These are phyloP conservation scores for Nakazawaea holstii DNA, from an alignment of 805 yeast species.

Conservation along the genomic window DNA sequence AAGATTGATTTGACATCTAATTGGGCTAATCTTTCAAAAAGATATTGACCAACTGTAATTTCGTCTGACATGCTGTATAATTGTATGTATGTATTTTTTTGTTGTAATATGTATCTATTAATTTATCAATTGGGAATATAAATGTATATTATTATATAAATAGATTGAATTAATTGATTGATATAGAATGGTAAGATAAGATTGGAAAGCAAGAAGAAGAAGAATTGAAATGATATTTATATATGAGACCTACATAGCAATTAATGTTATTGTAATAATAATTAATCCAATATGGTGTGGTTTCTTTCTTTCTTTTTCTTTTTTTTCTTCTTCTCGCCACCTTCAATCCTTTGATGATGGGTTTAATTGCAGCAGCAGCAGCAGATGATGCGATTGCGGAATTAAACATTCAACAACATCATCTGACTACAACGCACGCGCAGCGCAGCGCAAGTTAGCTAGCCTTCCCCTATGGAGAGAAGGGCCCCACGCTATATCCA, in stretches of 20 bases:
- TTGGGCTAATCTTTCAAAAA: constrained; percentile 75
- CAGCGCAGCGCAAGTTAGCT: neutral
- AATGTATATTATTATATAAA: neutral
- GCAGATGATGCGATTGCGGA: neutral
- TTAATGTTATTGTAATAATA: no score
- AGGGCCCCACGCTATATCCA: neutral
- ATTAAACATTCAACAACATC: neutral
- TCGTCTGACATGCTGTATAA: constrained; percentile 7
- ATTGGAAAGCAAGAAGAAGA: no score
- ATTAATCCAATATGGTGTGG: neutral
- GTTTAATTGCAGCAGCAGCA: no score
- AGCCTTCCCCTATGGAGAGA: no score
- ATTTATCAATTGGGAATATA: neutral
- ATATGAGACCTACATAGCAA: neutral
- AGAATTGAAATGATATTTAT: neutral
- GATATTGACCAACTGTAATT: constrained; percentile 65
- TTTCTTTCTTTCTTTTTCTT: neutral
- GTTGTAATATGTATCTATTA: neutral
- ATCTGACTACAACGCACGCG: neutral
- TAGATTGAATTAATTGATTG: neutral
- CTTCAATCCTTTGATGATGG: no score
- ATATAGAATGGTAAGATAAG: neutral
- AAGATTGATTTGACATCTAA: constrained; percentile 65
- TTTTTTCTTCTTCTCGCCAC: neutral
- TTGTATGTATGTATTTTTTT: constrained; percentile 2